Conservation (phyloP, 768 basidiomycete species). For the Suillus weaverae region DNA sequence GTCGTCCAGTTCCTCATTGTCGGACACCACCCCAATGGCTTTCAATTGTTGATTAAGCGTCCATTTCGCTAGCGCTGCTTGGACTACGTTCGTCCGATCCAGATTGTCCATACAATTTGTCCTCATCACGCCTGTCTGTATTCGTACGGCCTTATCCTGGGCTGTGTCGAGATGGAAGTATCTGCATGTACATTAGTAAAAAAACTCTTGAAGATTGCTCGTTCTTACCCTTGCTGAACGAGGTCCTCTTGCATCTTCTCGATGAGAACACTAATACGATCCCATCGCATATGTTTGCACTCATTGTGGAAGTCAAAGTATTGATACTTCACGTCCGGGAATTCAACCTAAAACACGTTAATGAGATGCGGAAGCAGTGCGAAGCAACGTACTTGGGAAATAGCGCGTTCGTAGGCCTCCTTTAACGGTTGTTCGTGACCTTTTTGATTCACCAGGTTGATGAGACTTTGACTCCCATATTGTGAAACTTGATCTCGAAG, state of each 20-base stretch:
- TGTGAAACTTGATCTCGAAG: conserved; percentile 65
- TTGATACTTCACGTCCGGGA: conserved; percentile 76
- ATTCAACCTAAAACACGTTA: conserved; percentile 45
- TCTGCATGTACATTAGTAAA: conserved; percentile 39
- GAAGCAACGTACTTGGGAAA: conserved; percentile 53
- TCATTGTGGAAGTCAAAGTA: conserved; percentile 99
- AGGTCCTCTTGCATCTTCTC: conserved; percentile 75
- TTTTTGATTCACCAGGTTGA: conserved; percentile 93
- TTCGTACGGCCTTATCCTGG: conserved; percentile 45
- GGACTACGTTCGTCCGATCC: conserved; percentile 96
- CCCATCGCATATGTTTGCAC: conserved; percentile 93
- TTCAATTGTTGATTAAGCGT: conserved; percentile 77
- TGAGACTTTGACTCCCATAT: conserved; percentile 79
- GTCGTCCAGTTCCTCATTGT: conserved; percentile 75
- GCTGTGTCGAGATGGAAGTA: conserved; percentile 73
- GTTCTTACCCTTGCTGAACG: conserved; percentile 57
- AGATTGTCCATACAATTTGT: conserved; percentile 99
- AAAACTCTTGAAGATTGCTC: not conserved
- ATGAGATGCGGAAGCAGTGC: not conserved
- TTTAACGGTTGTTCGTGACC: conserved; percentile 93
- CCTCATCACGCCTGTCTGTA: conserved; percentile 78
- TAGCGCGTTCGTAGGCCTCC: conserved; percentile 85
- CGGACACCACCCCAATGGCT: conserved; percentile 67
- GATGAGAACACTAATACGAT: conserved; percentile 82
- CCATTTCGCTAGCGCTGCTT: conserved; percentile 88